Percentiles rank a stretch among this genome's conserved stretches.
phyloP scores from a whole-genome alignment of 306 rosid genomes.

The Hippophae tibetana region DNA sequence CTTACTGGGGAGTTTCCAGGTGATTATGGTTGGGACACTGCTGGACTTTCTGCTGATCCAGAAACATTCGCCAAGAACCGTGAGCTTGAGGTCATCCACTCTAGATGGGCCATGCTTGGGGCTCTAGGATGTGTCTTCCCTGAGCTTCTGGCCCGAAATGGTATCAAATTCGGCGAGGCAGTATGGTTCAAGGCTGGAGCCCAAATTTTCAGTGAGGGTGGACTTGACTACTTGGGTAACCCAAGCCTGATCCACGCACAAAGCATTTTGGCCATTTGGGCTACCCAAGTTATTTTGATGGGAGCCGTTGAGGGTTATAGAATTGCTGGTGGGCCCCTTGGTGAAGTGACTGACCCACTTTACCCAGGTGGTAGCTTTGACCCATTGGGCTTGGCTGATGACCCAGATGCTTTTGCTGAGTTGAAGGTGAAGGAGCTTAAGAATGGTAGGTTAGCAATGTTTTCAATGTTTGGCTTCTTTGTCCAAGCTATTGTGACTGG shows the following conservation, averaged over 20 bases:
- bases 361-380: slow-evolving; percentile 99
- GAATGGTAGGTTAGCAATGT: slow-evolving; percentile 89
- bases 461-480: slow-evolving; percentile 90
- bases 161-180: slow-evolving; percentile 76
- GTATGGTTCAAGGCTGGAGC: slow-evolving; percentile 96
- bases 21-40: slow-evolving; percentile 91
- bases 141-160: slow-evolving; percentile 74
- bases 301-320: slow-evolving; percentile 89
- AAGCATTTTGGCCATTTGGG: slow-evolving; percentile 93
- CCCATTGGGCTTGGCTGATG: slow-evolving; percentile 87
- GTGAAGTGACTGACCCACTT: slow-evolving; percentile 73
- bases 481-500: slow-evolving; percentile 91
- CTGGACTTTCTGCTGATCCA: slow-evolving; percentile 85
- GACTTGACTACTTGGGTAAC: slow-evolving; percentile 92
- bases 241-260: slow-evolving; percentile 85
- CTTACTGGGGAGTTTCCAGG: slow-evolving; percentile 67
- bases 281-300: slow-evolving; percentile 65
- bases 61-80: slow-evolving; percentile 78
- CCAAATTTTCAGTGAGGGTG: slow-evolving; percentile 87
- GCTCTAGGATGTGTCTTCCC: slow-evolving; percentile 83
- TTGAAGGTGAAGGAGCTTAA: slow-evolving; percentile 84
- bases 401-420: slow-evolving; percentile 92
- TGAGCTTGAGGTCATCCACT: slow-evolving; percentile 76
- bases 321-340: slow-evolving; percentile 84
- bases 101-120: slow-evolving; percentile 89